These are phyloP conservation scores for Melocanna baccifera DNA, from an alignment of 176 grass and related monocot species.

Conservation along the genomic window DNA sequence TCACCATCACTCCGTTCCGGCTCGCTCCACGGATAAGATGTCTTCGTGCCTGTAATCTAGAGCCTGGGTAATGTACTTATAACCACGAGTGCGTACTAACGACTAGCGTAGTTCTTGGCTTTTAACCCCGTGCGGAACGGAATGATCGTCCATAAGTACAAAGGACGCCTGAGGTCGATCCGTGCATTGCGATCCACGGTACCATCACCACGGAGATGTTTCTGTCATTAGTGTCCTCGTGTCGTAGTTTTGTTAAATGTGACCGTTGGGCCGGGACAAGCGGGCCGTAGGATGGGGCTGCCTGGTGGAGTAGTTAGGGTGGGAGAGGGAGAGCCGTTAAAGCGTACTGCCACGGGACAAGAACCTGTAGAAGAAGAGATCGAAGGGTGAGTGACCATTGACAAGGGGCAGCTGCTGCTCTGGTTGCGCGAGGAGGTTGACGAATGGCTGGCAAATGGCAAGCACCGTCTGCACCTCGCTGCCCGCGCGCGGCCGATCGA, in stretches of 20 bases:
- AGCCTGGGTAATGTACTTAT: background rate
- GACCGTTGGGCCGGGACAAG: constrained; percentile 37
- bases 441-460: background rate
- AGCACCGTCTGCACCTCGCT: background rate
- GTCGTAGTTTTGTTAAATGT: constrained; percentile 33
- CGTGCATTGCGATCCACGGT: constrained; percentile 20
- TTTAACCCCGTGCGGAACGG: background rate
- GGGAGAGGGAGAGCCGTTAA: constrained; percentile 35
- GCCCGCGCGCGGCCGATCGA: background rate
- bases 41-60: background rate
- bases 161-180: background rate
- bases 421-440: background rate
- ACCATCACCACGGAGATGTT: constrained; percentile 10
- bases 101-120: background rate
- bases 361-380: background rate
- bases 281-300: background rate
- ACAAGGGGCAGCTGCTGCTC: background rate
- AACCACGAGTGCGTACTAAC: background rate
- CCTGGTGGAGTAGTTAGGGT: background rate
- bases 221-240: background rate
- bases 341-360: constrained; percentile 9
- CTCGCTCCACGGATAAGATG: background rate
- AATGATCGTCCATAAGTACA: background rate
- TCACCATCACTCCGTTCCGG: background rate
- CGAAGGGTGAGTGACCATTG: background rate